phyloP scores from a whole-genome alignment of 805 yeast genomes.

The Cyberlindnera xylosilytica region DNA sequence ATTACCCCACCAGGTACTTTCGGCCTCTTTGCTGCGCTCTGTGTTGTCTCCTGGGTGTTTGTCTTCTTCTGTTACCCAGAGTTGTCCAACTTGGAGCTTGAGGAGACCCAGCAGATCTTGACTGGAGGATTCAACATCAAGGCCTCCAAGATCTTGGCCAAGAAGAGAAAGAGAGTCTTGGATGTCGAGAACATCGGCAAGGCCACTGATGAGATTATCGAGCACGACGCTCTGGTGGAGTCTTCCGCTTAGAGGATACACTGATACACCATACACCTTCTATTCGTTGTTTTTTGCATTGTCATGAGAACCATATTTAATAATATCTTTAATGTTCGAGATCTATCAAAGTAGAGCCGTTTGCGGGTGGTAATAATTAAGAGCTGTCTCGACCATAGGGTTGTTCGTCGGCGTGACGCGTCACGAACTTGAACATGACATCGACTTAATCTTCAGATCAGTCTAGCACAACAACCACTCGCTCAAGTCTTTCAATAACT shows the following conservation, averaged over 20 bases:
- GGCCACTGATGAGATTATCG: slow-evolving; percentile 29
- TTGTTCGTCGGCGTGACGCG: no score
- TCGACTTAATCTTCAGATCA: no score
- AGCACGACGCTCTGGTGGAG: slow-evolving; percentile 10
- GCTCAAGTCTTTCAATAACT: no score
- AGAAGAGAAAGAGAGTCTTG: slow-evolving; percentile 32
- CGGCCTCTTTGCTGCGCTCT: slow-evolving; percentile 81
- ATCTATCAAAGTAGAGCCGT: no score
- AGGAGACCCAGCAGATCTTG: slow-evolving; percentile 82
- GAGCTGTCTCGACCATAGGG: no score
- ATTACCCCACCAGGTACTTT: slow-evolving; percentile 96
- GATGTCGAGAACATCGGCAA: slow-evolving; percentile 26
- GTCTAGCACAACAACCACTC: no score
- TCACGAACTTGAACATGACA: no score
- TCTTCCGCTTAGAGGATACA: slow-evolving; percentile 1
- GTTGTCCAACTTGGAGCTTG: slow-evolving; percentile 83
- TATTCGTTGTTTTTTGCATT: not conserved
- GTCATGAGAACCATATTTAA: no score
- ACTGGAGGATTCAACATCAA: slow-evolving; percentile 85
- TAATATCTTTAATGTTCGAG: no score
- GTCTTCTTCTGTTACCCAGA: slow-evolving; percentile 89
- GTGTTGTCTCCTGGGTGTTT: slow-evolving; percentile 67
- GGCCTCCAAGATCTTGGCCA: slow-evolving; percentile 54
- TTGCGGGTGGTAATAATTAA: no score
- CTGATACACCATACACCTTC: not conserved